These are phyloP conservation scores for Alternaria rosae DNA, from an alignment of 2,329 filamentous ascomycete genomes.

Conservation along the genomic window DNA sequence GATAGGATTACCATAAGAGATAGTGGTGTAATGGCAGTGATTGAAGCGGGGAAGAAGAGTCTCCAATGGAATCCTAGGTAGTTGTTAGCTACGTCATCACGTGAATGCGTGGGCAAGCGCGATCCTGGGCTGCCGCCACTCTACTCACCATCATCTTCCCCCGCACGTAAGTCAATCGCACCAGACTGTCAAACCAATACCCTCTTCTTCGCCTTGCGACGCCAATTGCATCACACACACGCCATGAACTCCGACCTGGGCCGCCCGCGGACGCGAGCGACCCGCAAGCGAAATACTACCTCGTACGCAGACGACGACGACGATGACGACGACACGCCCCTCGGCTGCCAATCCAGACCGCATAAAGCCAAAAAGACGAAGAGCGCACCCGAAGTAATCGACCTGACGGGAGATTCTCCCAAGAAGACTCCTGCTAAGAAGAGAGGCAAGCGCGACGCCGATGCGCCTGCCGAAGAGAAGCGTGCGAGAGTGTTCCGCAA, in stretches of 20 bases:
- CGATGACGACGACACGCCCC: constrained; percentile 13
- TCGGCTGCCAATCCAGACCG: constrained; percentile 4
- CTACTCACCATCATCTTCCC: neutral
- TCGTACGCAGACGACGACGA: constrained; percentile 18
- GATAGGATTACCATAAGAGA: neutral
- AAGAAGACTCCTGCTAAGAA: constrained; percentile 23
- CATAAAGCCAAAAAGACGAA: constrained; percentile 14
- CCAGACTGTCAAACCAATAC: neutral
- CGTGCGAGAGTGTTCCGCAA: constrained; percentile 42
- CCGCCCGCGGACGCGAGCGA: neutral
- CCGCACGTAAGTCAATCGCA: neutral
- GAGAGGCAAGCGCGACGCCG: constrained; percentile 23
- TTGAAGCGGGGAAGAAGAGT: neutral
- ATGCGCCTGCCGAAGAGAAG: constrained; percentile 38
- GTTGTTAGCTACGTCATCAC: constrained; percentile 15
- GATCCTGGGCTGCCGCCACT: constrained; percentile 7
- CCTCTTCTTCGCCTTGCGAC: neutral
- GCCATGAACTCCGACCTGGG: constrained; percentile 5
- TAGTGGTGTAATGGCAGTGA: neutral
- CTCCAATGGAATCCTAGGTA: neutral
- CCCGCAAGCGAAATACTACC: constrained; percentile 34
- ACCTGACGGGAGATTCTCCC: constrained; percentile 17
- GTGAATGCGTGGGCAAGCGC: constrained; percentile 14
- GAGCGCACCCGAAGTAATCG: constrained; percentile 9
- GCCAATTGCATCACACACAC: neutral